Base-by-base conservation (phyloP, 2,329 filamentous ascomycete species). In the Xylaria sp. region DNA sequence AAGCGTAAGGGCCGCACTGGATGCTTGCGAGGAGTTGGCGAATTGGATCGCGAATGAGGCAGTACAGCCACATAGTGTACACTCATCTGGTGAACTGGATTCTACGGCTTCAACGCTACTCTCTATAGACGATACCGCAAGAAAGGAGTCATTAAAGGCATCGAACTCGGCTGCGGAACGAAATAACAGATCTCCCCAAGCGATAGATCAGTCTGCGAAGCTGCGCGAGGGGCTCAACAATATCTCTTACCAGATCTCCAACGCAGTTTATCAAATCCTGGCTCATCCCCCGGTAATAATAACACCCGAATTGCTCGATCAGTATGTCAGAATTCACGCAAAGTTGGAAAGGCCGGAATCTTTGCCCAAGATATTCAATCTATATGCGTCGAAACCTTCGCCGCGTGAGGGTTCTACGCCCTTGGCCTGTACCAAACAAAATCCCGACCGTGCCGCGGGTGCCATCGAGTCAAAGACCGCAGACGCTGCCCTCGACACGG, bases 331-430 rank as follows among this genome's bases (percentile, higher is more conserved):
- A 38, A 87, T 92, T 46, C 92, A 97, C 75, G 83, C 88, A 28
- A 83, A 88, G 11, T 84, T 98, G 45, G 85, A 87, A 64, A 87
- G 85, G 60, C 89, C 92, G 2, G 87, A 92, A 67, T 88, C 91
- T 46, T 86, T 98, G 65, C 92, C 94, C 6, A 85, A 89, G 63
- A 87, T 93, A 43, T 90, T 99, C 72, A 81, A 88, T 59, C 83
- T 97, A 56, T 98, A 94, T 75, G 92, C 92, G 51, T 86, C 87
- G 69, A 99, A 98, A 77, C 90, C 92, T 9, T 81, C 88, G 65
- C 91, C 93, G 2, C 78, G 83, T 53, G 80, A 87, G 70, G 82
- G 82, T 53, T 83, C 85, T 17, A 84, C 83, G 15, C 84, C 84
- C 8, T 79, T 92, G 55, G 78, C 79, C 65, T 92, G 88, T 72